Base-by-base conservation (phyloP, 148 eudicot species). In the Limonium bicolor region DNA sequence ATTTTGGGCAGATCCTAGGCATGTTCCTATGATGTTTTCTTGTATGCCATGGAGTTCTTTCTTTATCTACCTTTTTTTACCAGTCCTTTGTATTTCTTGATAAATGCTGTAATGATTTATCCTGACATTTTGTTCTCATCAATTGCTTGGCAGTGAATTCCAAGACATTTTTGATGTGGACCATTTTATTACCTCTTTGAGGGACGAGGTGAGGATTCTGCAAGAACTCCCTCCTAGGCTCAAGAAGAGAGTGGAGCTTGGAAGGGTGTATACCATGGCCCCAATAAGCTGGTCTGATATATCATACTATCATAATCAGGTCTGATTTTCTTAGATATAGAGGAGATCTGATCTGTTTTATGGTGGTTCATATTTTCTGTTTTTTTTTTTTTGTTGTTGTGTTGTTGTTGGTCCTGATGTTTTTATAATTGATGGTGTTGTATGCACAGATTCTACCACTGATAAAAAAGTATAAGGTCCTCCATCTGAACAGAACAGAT, bases 1-100 rank as follows among this genome's bases (percentile, higher is more conserved):
- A 14, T 90, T 90, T 48, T 85, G 95, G 99, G 86, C 86, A 64
- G 99, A 90, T 71, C 99, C 94, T 32, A 90, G 99, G 97, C 82
- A 58, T 64, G 87, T 64, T 46, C 27, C 29, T 63, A 41, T 64
- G 50, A 53, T 50, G 19, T 51, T 60, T 30, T 65, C 39, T 45
- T 58, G 46, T 30, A 48, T 58, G 42, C 36, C 62, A 36, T 42
- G 49, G 38, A 48, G 37, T 46, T 48, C n/a, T n/a, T 54, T 46
- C 46, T 20, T 27, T 41, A 14, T 56, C 24, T 29, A 33, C 4
- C 15, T 31, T 20, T n/a, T n/a, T n/a, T n/a, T n/a, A n/a, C n/a
- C n/a, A n/a, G n/a, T n/a, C n/a, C n/a, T 48, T 21, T 26, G 36
- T 40, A 27, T 29, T 14, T 33, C 15, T 22, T 2, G 34, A 14